A percentile compares a stretch with the other conserved stretches of the same genome.
Conservation (phyloP, 2,329 filamentous ascomycete genomes). For the Aspergillus sp. region DNA sequence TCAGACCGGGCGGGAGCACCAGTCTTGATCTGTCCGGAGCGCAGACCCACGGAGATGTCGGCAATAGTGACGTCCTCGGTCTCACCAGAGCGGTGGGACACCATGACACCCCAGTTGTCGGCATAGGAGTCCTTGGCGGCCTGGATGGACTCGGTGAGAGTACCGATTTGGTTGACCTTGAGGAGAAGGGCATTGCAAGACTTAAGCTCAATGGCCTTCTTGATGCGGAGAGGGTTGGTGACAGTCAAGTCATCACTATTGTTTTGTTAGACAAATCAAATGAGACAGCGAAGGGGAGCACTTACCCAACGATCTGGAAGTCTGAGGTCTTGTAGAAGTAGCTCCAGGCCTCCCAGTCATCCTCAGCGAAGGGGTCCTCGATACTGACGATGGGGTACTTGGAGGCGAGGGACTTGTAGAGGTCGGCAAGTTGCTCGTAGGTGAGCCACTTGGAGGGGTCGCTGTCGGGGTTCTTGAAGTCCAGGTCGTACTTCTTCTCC, state of each 20-base stretch:
- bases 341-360: slow-evolving; percentile 99
- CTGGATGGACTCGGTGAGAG: slow-evolving; percentile 97
- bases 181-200: slow-evolving; percentile 96
- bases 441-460: slow-evolving; percentile 97
- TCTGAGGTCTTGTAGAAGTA: slow-evolving; percentile 99
- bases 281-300: slow-evolving; percentile 2
- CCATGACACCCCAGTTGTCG: slow-evolving; percentile 98
- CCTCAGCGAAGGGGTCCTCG: slow-evolving; percentile 98
- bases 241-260: slow-evolving; percentile 89
- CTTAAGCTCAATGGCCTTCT: slow-evolving; percentile 99
- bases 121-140: slow-evolving; percentile 98
- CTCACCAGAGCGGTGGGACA: slow-evolving; percentile 98
- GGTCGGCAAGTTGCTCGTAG: slow-evolving; percentile 91
- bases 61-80: slow-evolving; percentile 99
- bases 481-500: slow-evolving; percentile 98
- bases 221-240: slow-evolving; percentile 98
- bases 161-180: slow-evolving; percentile 99
- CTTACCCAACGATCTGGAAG: slow-evolving; percentile 87
- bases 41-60: slow-evolving; percentile 95
- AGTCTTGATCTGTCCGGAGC: slow-evolving; percentile 97
- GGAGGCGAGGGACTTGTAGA: slow-evolving; percentile 82
- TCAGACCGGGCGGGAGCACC: slow-evolving; percentile 94
- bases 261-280: slow-evolving; percentile 12
- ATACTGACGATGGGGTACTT: slow-evolving; percentile 99
- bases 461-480: slow-evolving; percentile 99